Percentiles rank a stretch among this genome's conserved stretches.
Conservation (phyloP, 257 asterid species). For the Jacaranda mimosifolia region DNA sequence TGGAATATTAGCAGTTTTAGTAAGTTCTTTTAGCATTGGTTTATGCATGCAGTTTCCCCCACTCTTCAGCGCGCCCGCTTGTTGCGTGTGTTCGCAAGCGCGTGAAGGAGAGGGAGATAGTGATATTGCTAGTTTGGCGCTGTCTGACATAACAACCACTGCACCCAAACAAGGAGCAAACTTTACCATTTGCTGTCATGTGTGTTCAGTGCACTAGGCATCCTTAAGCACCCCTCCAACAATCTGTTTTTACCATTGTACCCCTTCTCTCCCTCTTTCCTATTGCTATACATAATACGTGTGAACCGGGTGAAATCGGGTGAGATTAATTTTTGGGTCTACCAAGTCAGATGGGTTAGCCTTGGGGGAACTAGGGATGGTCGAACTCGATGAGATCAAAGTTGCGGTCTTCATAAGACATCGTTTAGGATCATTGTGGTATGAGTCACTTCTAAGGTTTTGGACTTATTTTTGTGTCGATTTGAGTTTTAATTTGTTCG, state of each 20-base stretch:
- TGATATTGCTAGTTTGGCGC: neutral
- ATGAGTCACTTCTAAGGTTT: no score
- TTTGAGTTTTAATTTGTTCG: no score
- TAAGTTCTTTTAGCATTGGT: constrained; percentile 33
- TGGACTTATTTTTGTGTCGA: no score
- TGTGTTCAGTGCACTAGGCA: neutral
- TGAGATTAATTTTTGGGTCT: no score
- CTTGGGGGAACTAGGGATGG: no score
- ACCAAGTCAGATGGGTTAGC: no score
- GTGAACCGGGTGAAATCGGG: no score
- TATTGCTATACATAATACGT: no score
- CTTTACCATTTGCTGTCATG: constrained; percentile 35
- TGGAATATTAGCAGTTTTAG: constrained; percentile 41
- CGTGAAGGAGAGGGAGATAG: neutral
- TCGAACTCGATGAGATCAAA: no score
- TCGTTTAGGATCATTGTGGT: no score
- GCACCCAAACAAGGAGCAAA: constrained; percentile 38
- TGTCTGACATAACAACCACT: constrained; percentile 50
- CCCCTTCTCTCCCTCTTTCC: neutral
- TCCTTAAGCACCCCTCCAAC: neutral
- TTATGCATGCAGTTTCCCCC: constrained; percentile 29
- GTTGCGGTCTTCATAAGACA: no score
- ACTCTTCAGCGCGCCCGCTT: neutral
- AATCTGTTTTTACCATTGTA: constrained; percentile 7
- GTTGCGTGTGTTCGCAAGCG: neutral